Conservation (phyloP, 305 asterid genomes). For the Ajuga reptans region DNA sequence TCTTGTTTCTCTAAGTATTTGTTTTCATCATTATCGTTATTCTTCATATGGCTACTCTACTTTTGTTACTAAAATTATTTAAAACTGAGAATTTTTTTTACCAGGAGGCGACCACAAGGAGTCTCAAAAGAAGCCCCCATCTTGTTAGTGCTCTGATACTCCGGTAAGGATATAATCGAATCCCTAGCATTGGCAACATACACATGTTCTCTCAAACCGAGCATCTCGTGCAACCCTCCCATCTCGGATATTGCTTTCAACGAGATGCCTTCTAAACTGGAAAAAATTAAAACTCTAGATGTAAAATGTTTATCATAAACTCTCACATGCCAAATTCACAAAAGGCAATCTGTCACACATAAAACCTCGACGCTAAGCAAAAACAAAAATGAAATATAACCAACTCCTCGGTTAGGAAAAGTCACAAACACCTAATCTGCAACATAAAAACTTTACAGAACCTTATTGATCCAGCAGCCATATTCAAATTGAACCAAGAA, state of each 20-base stretch:
- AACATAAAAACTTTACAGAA: not conserved
- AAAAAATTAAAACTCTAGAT: not conserved
- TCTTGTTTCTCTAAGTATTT: no score
- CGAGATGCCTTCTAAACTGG: constrained; percentile 70
- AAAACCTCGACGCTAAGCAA: not conserved
- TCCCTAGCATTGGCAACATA: constrained; percentile 72
- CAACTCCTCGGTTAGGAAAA: not conserved
- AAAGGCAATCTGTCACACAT: constrained; percentile 21
- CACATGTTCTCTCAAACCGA: constrained; percentile 56
- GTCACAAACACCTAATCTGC: constrained; percentile 13
- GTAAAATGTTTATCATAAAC: not conserved
- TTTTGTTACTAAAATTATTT: not conserved
- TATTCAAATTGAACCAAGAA: not conserved
- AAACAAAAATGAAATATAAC: not conserved
- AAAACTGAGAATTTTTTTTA: constrained; percentile 11
- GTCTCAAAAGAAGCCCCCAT: constrained; percentile 84
- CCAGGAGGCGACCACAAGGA: constrained; percentile 76
- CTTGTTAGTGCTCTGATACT: constrained; percentile 52
- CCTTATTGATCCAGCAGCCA: not conserved
- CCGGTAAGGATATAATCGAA: constrained; percentile 62
- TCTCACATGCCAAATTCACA: constrained; percentile 13
- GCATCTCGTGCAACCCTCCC: constrained; percentile 73
- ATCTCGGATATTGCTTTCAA: constrained; percentile 45
- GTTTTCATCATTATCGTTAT: not conserved
- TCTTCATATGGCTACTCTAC: no score